Base-by-base conservation (phyloP, 2,329 filamentous ascomycete species). In the Microcyclospora tardicrescens region DNA sequence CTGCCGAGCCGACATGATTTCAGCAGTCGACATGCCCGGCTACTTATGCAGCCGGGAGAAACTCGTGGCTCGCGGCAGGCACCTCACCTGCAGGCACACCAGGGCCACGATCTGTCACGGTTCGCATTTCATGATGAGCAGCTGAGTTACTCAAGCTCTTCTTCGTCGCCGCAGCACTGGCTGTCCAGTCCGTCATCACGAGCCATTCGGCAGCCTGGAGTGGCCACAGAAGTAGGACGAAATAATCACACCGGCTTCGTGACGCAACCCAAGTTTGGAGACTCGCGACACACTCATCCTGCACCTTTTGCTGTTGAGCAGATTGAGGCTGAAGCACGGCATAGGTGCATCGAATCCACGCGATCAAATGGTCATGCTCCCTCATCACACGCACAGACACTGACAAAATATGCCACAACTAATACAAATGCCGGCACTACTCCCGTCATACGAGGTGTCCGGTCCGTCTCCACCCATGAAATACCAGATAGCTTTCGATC, bases 401-500 rank as follows among this genome's bases (percentile, higher is more conserved):
- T 11, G 11, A n/a, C 16, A 27, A n/a, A 11, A n/a, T 16, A 16
- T 11, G 5, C 14, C 6, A 16, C 32, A 28, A 27, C 27, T 24
- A 12, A 6, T 29, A 12, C 19, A 8, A 24, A 24, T 24, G 5
- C 8, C 19, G 19, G 19, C 30, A 32, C 5, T 16, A 37, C 35
- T 6, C 66, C 70, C 1, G 53, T 66, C 1, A 62, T 73, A 33
- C 71, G 75, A 56, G 78, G 77, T 0, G 77, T 82, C 43, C 61
- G 65, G 30, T 66, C 81, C 11, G 61, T 81, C 12, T 67, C 75
- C 11, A 66, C 71, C 1, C 64, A 72, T 42, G 66, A 71, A 10
- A 63, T 91, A 1, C 79, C 84, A 2, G 79, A 87, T 59, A 73
- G 71, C 29, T 75, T 85, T 47, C 73, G 76, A 15, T 62, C 72